Conservation (phyloP, 345 rosid genomes). For the Acer campestre region DNA sequence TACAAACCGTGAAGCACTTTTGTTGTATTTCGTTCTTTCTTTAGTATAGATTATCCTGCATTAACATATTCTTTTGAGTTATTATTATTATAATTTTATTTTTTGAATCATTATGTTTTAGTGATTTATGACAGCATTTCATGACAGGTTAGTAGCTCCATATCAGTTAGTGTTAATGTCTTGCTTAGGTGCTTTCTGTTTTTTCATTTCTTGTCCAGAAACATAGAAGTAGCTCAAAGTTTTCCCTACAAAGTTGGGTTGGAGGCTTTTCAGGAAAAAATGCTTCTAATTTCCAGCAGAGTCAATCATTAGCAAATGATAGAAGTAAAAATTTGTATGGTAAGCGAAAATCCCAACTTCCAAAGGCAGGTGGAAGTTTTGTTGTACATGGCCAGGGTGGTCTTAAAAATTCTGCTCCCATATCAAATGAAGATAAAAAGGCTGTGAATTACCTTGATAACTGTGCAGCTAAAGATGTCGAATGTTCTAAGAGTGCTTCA, state of each 20-base stretch:
- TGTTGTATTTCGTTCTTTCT: neutral
- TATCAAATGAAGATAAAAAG: constrained; percentile 28
- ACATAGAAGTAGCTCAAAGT: constrained; percentile 55
- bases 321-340: constrained; percentile 31
- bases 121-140: neutral
- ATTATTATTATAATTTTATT: neutral
- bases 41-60: neutral
- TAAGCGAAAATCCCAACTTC: constrained; percentile 30
- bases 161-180: neutral
- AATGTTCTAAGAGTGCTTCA: constrained; percentile 21
- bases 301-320: constrained; percentile 29
- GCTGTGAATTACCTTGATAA: constrained; percentile 19
- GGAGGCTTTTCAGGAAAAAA: constrained; percentile 51
- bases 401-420: constrained; percentile 28
- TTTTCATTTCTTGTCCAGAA: constrained; percentile 36
- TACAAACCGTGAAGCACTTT: neutral
- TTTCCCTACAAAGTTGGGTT: constrained; percentile 48
- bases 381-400: constrained; percentile 16
- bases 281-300: constrained; percentile 30
- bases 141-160: constrained; percentile 3
- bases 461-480: constrained; percentile 29
- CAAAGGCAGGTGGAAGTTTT: constrained; percentile 27
- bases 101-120: neutral
- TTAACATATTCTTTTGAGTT: neutral
- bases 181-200: constrained; percentile 7